Percentiles rank a stretch among this genome's conserved stretches.
These are phyloP conservation scores for Buxus sempervirens DNA, from an alignment of 164 flowering plant genomes.

Conservation along the genomic window DNA sequence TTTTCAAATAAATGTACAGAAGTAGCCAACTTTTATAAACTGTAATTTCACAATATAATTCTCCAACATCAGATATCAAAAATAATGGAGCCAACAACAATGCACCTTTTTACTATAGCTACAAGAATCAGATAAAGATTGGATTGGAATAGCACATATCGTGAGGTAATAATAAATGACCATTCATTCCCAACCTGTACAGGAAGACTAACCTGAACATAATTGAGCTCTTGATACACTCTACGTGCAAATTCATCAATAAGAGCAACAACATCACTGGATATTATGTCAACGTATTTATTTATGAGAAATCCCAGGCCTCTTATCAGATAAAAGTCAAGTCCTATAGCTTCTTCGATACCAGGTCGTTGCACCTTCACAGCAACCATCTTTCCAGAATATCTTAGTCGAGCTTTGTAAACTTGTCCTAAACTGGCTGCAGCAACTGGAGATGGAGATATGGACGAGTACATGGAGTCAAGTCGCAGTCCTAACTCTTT, in stretches of 20 bases:
- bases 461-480: constrained; percentile 68
- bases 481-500: constrained; percentile 69
- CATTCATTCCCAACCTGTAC: not conserved
- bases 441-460: constrained; percentile 88
- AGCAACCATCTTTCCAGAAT: constrained; percentile 80
- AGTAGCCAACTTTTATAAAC: not conserved
- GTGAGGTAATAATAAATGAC: not conserved
- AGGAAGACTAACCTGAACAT: constrained; percentile 77
- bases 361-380: constrained; percentile 97
- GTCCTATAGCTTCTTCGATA: constrained; percentile 87
- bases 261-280: constrained; percentile 89
- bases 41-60: not conserved
- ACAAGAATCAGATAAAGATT: not conserved
- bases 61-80: not conserved
- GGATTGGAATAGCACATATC: not conserved
- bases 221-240: constrained; percentile 96
- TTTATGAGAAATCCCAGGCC: constrained; percentile 75
- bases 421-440: constrained; percentile 99
- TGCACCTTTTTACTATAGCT: not conserved
- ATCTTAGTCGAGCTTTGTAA: constrained; percentile 81
- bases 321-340: constrained; percentile 86
- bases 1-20: constrained; percentile 9
- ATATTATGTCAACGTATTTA: constrained; percentile 69
- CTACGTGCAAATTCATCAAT: constrained; percentile 93
- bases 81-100: not conserved